Base-by-base conservation (phyloP, 116 monocot species). In the Phalaenopsis hybrid region DNA sequence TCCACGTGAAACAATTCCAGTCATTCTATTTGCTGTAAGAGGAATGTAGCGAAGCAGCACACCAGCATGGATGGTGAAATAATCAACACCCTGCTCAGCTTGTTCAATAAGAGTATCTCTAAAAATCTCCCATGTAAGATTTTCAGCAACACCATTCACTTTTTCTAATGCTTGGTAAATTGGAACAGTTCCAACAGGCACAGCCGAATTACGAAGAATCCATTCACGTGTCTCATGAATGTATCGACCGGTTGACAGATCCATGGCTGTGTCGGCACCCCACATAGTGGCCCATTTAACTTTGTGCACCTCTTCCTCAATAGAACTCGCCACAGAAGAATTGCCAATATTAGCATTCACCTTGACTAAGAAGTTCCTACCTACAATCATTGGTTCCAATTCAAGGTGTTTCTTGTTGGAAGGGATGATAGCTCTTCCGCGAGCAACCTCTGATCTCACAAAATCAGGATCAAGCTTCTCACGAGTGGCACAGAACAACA, bases 141-240 rank as follows among this genome's bases (percentile, higher is more conserved):
- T 85, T 82, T 97, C 97, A 21, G 97, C 94, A 76, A 94, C 90
- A 33, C 98, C 98, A 88, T 94, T 89, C 45, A 93, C 98, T 86
- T 98, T 98, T 85, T 94, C 95, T 31, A 97, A 84, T 79, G 98
- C 98, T 89, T 98, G 98, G 85, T 98, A 98, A 34, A 94, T 94
- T 63, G 98, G 95, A 41, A 97, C 97, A 41, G 97, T 97, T n/a
- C 97, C 97, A 12, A 97, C 85, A 8, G 97, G 97, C 33, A 97
- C 97, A 79, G 94, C 75, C 80, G 94, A 92, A 84, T 94, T 94
- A 11, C 97, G 94, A 28, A 97, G 83, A 77, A 97, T 97, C 97
- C 94, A 94, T 85, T 97, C 97, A 59, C 97, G 97, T 76, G 97
- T 97, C 72, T 97, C 97, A 81, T 97, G 97, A 20, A 97, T 97